A percentile compares a stretch with the other conserved stretches of the same genome.
These are phyloP conservation scores for Litchi chinensis DNA, from an alignment of 345 rosid species.

Conservation along the genomic window DNA sequence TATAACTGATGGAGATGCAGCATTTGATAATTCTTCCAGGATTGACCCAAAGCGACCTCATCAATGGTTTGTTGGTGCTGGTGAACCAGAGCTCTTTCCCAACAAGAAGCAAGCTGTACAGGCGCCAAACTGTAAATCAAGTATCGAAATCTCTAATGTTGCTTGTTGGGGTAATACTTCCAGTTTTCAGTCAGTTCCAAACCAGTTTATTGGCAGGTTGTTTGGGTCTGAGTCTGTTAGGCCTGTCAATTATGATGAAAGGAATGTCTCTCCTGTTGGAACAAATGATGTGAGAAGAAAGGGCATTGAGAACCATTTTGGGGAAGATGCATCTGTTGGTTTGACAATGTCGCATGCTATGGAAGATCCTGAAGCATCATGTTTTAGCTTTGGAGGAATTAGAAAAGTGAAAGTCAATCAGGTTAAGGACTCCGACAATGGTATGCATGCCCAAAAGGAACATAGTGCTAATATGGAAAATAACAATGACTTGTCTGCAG, in stretches of 20 bases:
- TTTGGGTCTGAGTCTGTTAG: conserved; percentile 66
- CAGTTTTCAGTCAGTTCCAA: conserved; percentile 59
- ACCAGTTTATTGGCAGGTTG: conserved; percentile 63
- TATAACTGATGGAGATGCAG: conserved; percentile 51
- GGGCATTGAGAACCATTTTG: conserved; percentile 39
- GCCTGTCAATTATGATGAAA: conserved; percentile 52
- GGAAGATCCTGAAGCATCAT: conserved; percentile 57
- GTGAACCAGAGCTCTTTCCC: conserved; percentile 67
- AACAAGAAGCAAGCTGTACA: conserved; percentile 77
- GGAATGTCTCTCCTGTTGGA: conserved; percentile 51
- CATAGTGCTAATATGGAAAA: conserved; percentile 37
- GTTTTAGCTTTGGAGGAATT: conserved; percentile 54
- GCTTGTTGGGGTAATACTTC: conserved; percentile 66
- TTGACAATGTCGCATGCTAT: conserved; percentile 59
- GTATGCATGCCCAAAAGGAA: conserved; percentile 43
- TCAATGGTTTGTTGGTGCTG: conserved; percentile 68
- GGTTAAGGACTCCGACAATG: conserved; percentile 54
- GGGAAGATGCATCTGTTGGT: conserved; percentile 53
- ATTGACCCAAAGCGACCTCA: conserved; percentile 69
- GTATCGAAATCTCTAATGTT: conserved; percentile 41
- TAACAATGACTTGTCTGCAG: conserved; percentile 40
- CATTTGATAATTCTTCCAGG: conserved; percentile 55
- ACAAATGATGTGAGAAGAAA: conserved; percentile 32
- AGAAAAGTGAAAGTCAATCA: conserved; percentile 67
- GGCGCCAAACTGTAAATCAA: conserved; percentile 37